Evolutionary conservation across 164 flowering plant species (phyloP).

Genomic region (Echeveria elegans): DNA sequence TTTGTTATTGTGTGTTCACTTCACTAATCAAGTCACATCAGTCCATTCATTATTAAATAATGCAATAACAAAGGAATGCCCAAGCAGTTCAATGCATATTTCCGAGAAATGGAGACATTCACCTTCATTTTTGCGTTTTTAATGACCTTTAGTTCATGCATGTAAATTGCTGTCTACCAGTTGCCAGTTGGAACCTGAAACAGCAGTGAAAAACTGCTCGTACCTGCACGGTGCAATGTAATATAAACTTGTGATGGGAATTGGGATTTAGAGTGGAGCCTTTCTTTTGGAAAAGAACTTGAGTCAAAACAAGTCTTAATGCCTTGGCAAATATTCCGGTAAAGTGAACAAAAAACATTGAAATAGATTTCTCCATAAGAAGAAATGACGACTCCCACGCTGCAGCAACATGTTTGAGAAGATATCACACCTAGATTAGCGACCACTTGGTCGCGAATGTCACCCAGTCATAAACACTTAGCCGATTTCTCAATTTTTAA

Average conservation of each 20-base stretch:
- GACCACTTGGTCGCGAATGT: no score
- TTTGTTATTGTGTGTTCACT: neutral
- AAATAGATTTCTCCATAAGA: conserved; percentile 98
- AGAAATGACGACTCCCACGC: conserved; percentile 93
- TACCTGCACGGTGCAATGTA: conserved; percentile 99
- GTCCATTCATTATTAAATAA: neutral
- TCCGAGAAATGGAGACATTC: neutral
- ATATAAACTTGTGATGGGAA: conserved; percentile 90
- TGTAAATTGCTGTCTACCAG: neutral
- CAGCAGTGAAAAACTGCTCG: neutral
- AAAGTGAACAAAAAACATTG: conserved; percentile 84
- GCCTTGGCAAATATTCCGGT: conserved; percentile 99
- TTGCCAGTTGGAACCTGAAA: neutral
- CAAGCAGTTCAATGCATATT: neutral
- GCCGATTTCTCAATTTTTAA: no score
- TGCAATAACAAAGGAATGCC: neutral
- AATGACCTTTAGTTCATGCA: neutral
- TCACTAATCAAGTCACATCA: neutral
- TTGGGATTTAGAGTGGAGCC: conserved; percentile 91
- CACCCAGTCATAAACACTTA: no score
- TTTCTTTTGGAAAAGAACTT: conserved; percentile 95
- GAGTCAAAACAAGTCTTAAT: conserved; percentile 93
- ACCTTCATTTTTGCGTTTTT: neutral
- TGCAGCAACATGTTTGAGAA: conserved; percentile 93
- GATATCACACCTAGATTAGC: conserved; percentile 82